Base-by-base conservation (phyloP, 768 basidiomycete genomes). In the Mycena maculata region DNA sequence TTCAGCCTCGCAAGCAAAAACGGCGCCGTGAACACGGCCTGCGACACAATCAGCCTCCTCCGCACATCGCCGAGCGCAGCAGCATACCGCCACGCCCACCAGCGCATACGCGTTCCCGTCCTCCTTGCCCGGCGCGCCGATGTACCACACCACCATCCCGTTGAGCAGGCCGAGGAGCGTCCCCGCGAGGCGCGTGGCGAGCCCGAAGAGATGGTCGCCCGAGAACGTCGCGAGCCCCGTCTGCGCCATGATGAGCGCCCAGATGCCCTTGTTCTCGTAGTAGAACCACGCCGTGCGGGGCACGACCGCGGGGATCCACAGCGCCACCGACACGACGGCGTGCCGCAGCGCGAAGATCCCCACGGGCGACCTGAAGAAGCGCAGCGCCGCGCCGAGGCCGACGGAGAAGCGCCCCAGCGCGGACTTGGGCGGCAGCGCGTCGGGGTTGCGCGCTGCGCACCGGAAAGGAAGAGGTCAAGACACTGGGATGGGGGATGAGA, bases 241-340 rank as follows among this genome's bases (percentile, higher is more conserved):
- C 73, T 84, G 83, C 13, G 77, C 80, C 83, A 83, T 83, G 41
- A 84, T 83, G 65, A 84, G 72, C 13, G 80, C 82, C 83, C 83
- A 84, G 16, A 84, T 53, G 9, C 83, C 83, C 27, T 80, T 80
- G 50, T 84, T 79, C 9, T 71, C 71, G 55, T 83, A 84, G 66
- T 81, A 83, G 60, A 84, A 83, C 80, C 79, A 82, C 3, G 82
- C 81, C 12, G 75, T 80, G 13, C 74, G 67, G 3, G 63, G 65
- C 49, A 78, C 79, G 12, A 83, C 83, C 22, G 79, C 69, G 18
- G 83, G 83, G 7, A 82, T 70, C 82, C 82, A 84, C 33, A 84
- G 56, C 9, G 81, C 83, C 31, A 84, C 63, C 1, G 83, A 82
- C 2, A 84, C 74, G 28, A 84, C 65, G 2, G 76, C 83, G 57